Conservation (phyloP, 768 basidiomycete genomes). For the Hysterangium stoloniferum region DNA sequence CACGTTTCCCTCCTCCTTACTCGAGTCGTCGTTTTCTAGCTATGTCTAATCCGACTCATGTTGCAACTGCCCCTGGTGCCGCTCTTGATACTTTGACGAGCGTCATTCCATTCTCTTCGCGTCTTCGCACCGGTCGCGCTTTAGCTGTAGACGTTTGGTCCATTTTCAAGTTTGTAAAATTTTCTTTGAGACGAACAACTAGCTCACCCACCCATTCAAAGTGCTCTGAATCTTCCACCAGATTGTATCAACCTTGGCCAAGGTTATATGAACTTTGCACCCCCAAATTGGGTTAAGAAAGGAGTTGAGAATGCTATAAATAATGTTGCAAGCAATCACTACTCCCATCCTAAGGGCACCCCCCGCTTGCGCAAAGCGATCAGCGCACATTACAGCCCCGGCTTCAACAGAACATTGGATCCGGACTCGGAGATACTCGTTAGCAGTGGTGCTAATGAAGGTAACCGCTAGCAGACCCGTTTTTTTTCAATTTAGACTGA, state of each 20-base stretch:
- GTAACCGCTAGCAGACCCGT: slow-evolving; percentile 30
- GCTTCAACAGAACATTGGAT: slow-evolving; percentile 60
- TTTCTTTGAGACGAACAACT: not conserved
- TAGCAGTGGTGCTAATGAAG: slow-evolving; percentile 96
- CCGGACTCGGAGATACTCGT: slow-evolving; percentile 86
- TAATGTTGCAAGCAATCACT: slow-evolving; percentile 65
- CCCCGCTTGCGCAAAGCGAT: slow-evolving; percentile 84
- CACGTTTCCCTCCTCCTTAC: not conserved
- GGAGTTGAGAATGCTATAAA: slow-evolving; percentile 66
- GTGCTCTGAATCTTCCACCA: slow-evolving; percentile 77
- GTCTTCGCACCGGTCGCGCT: slow-evolving; percentile 68
- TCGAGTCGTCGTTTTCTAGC: not conserved
- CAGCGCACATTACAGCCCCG: slow-evolving; percentile 65
- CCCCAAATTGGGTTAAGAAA: slow-evolving; percentile 70
- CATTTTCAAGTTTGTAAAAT: slow-evolving; percentile 63
- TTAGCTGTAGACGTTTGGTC: slow-evolving; percentile 85
- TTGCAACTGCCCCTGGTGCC: not conserved
- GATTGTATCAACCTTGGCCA: slow-evolving; percentile 96
- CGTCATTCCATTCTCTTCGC: slow-evolving; percentile 62
- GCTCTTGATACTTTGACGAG: slow-evolving; percentile 1
- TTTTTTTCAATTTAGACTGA: not conserved
- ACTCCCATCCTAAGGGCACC: slow-evolving; percentile 86
- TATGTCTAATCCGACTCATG: slow-evolving; percentile 1
- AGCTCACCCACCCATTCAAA: slow-evolving; percentile 25
- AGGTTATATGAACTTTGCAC: slow-evolving; percentile 90